phyloP scores from a whole-genome alignment of 1,284 basidiomycete genomes.

The Megacollybia platyphylla region DNA sequence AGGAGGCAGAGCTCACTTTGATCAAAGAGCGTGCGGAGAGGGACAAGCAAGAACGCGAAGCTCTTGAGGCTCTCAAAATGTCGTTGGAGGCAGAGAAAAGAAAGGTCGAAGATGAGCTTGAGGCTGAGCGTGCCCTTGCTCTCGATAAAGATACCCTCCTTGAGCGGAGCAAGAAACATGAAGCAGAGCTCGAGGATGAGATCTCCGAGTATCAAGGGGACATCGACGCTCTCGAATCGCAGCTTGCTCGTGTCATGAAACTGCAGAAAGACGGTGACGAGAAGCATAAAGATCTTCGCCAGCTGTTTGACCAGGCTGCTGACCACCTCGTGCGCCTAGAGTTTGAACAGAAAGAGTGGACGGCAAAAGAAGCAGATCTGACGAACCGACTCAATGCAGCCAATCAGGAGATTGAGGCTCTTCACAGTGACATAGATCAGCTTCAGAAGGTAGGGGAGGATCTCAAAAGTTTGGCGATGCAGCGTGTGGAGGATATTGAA shows the following conservation, averaged over 20 bases:
- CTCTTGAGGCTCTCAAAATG: conserved; percentile 70
- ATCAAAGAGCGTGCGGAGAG: conserved; percentile 79
- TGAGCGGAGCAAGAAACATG: conserved; percentile 75
- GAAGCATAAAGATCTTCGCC: conserved; percentile 58
- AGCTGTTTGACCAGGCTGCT: conserved; percentile 73
- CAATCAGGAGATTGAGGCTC: conserved; percentile 48
- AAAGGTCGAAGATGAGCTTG: conserved; percentile 72
- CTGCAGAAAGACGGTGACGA: conserved; percentile 70
- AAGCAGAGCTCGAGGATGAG: conserved; percentile 80
- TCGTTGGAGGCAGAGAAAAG: conserved; percentile 72
- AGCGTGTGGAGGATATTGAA: conserved; percentile 72
- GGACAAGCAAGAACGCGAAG: conserved; percentile 71
- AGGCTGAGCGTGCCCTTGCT: conserved; percentile 70
- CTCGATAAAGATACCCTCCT: conserved; percentile 83
- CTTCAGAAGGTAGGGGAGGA: conserved; percentile 61
- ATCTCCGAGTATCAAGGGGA: conserved; percentile 72
- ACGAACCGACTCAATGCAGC: conserved; percentile 39
- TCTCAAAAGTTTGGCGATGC: conserved; percentile 54
- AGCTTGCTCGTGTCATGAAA: conserved; percentile 72
- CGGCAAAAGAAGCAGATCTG: conserved; percentile 45
- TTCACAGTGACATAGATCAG: conserved; percentile 45
- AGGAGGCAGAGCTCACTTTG: conserved; percentile 77
- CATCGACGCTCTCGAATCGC: conserved; percentile 75
- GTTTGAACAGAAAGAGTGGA: conserved; percentile 63
- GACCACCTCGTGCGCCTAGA: conserved; percentile 76